These are phyloP conservation scores for Epichloe typhina DNA, from an alignment of 2,329 filamentous ascomycete species.

Conservation along the genomic window DNA sequence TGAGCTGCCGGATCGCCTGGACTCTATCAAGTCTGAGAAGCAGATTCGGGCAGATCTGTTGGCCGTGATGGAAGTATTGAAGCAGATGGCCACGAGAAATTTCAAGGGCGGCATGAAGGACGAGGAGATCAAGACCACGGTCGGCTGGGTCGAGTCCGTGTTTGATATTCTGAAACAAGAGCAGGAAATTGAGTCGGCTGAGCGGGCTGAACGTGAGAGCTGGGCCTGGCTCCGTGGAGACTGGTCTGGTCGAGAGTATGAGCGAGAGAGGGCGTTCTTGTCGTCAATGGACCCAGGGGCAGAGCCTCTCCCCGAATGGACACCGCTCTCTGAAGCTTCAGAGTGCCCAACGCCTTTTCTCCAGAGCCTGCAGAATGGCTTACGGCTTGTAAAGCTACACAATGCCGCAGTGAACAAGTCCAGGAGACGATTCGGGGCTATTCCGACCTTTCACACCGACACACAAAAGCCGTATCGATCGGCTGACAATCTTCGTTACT, in stretches of 20 bases:
- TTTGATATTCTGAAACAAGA: slow-evolving; percentile 65
- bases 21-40: slow-evolving; percentile 77
- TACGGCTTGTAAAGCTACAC: slow-evolving; percentile 74
- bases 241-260: slow-evolving; percentile 62
- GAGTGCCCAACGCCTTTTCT: slow-evolving; percentile 63
- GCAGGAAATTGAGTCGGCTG: slow-evolving; percentile 60
- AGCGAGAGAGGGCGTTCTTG: slow-evolving; percentile 72
- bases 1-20: slow-evolving; percentile 71
- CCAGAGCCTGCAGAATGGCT: slow-evolving; percentile 58
- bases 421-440: slow-evolving; percentile 73
- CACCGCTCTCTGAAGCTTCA: slow-evolving; percentile 26
- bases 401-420: slow-evolving; percentile 81
- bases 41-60: slow-evolving; percentile 74
- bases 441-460: slow-evolving; percentile 82
- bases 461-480: slow-evolving; percentile 88
- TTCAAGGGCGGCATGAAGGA: slow-evolving; percentile 72
- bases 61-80: slow-evolving; percentile 77
- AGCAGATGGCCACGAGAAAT: slow-evolving; percentile 77
- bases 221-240: slow-evolving; percentile 74
- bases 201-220: slow-evolving; percentile 53
- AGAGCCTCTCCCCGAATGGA: slow-evolving; percentile 55
- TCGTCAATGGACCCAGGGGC: slow-evolving; percentile 54
- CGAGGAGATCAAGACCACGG: slow-evolving; percentile 65
- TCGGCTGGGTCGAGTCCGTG: slow-evolving; percentile 68
- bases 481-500: slow-evolving; percentile 88